phyloP scores from a whole-genome alignment of 768 basidiomycete species.

The Calocybe cyanea region DNA sequence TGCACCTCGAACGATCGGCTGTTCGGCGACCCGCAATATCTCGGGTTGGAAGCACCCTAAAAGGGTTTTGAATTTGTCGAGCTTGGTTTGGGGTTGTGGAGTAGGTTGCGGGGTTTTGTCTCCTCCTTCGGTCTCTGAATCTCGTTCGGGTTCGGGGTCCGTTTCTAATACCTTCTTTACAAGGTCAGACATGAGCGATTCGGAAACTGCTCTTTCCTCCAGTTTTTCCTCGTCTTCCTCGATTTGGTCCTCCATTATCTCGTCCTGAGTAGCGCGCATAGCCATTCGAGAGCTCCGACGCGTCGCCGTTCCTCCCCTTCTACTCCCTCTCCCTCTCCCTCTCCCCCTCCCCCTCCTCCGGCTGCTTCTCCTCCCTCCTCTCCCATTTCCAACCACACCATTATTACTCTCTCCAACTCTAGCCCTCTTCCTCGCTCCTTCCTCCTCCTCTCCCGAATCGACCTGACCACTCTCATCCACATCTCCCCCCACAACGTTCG shows the following conservation, averaged over 20 bases:
- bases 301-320: neutral
- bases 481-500: neutral
- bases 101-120: too few species aligned
- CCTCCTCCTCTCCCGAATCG: neutral
- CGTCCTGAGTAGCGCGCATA: neutral
- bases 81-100: neutral
- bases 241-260: neutral
- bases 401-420: neutral
- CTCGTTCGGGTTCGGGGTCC: too few species aligned
- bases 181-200: too few species aligned
- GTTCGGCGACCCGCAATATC: constrained; percentile 44
- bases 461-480: neutral
- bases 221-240: neutral
- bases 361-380: neutral
- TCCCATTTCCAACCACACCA: neutral
- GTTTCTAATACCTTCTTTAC: too few species aligned
- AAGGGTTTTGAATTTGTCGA: neutral
- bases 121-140: too few species aligned
- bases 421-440: neutral
- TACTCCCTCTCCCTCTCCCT: neutral
- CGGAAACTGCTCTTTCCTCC: too few species aligned
- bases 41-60: constrained; percentile 26
- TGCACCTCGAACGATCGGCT: constrained; percentile 50
- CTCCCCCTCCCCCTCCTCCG: constrained; percentile 12
- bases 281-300: neutral